These are phyloP conservation scores for Fraxinus platypoda DNA, from an alignment of 305 asterid species.

Conservation along the genomic window DNA sequence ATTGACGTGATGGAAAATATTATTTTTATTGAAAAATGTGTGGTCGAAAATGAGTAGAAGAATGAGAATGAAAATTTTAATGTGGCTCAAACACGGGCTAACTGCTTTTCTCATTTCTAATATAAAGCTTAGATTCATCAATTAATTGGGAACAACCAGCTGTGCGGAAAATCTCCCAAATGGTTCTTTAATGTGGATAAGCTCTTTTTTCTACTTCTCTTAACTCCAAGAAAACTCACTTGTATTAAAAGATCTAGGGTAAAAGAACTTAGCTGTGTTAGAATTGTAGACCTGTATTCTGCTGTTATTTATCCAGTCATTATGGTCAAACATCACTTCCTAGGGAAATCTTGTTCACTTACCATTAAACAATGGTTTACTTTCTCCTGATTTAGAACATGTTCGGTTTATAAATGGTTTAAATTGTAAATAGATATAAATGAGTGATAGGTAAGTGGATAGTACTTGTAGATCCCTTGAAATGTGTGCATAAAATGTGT, in stretches of 20 bases:
- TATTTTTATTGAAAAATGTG: too few species aligned
- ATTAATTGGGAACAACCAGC: background rate
- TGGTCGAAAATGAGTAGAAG: too few species aligned
- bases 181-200: background rate
- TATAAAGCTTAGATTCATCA: conserved; percentile 1
- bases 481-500: background rate
- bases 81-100: too few species aligned
- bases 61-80: too few species aligned
- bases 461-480: background rate
- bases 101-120: background rate
- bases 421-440: background rate
- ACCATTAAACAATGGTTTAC: conserved; percentile 13
- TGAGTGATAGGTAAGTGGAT: background rate
- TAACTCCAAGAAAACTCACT: background rate
- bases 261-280: background rate
- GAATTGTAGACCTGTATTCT: background rate
- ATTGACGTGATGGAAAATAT: too few species aligned
- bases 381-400: background rate
- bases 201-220: background rate
- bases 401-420: background rate
- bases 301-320: background rate
- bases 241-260: conserved; percentile 16
- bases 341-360: background rate
- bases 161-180: background rate
- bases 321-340: background rate